Evolutionary conservation across 768 basidiomycete species (phyloP), one percentile per base, ranked within the genome.

Genomic region (Phanerodontia chrysosporium): DNA sequence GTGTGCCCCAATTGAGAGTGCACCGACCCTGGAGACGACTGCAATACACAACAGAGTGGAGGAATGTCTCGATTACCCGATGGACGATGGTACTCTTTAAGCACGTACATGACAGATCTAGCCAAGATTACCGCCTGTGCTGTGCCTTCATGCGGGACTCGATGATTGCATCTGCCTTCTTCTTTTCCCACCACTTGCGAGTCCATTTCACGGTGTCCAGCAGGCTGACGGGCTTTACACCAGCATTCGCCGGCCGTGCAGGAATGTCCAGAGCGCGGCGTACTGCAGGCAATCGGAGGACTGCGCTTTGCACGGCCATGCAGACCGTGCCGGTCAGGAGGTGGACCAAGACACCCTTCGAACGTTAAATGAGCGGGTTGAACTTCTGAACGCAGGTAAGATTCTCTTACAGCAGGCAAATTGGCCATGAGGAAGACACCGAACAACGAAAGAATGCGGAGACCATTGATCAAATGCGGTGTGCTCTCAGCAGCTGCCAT

Each of bases 381-480:
- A 21, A 36, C 44, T 29, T 13, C 32, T 21, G 21, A 45, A 45
- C 27, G n/a, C n/a, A 55, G 39, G 22, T 5, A 30, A 44, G 45
- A 12, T 10, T 75, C 87, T 66, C 87, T 66, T 71, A 92, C 93
- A 1, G 83, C 74, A 28, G 92, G 86, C 69, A 95, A 81, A 55
- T 73, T 73, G 16, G 74, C 73, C 73, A 86, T 77, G 65, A 85
- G 71, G 49, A 81, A 76, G 70, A 84, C 67, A 51, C 78, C 59
- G 75, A 69, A 53, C 77, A 80, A 28, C 10, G 84, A 79, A n/a
- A 84, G 67, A 22, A 87, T 63, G 2, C 85, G 83, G 69, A 93
- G 77, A 36, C 74, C 69, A 66, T 92, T 91, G 78, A 87, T 81
- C 46, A 85, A 64, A 66, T 93, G 91, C 8, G 80, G 81, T 72